A percentile compares a stretch with the other conserved stretches of the same genome.
phyloP scores from a whole-genome alignment of 2,329 filamentous ascomycete species.

The Chrysoporthe cubensis region DNA sequence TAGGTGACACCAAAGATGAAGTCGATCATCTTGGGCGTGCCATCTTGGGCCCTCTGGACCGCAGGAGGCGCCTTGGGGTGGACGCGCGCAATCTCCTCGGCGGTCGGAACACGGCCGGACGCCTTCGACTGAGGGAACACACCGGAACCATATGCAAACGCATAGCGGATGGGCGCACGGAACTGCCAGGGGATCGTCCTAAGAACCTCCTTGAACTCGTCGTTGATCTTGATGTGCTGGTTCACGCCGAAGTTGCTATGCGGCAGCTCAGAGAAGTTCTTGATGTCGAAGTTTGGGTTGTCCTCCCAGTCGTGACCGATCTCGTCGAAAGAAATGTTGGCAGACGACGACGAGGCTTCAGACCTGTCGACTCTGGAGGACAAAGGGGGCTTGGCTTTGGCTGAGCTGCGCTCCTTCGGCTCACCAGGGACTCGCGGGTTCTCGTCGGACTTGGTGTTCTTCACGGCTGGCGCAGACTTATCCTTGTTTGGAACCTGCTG shows the following conservation, averaged over 20 bases:
- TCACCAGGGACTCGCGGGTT: conserved; percentile 1
- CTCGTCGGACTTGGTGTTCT: conserved; percentile 2
- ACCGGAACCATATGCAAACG: conserved; percentile 95
- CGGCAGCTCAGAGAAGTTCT: conserved; percentile 75
- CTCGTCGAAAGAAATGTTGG: conserved; percentile 31
- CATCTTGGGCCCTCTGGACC: conserved; percentile 82
- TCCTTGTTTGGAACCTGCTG: conserved; percentile 17
- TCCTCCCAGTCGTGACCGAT: conserved; percentile 69
- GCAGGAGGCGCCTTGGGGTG: conserved; percentile 83
- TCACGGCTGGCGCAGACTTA: conserved; percentile 4
- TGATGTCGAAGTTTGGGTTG: conserved; percentile 71
- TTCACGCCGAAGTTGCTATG: conserved; percentile 88
- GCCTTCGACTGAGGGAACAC: conserved; percentile 79
- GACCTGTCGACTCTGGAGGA: conserved; percentile 33
- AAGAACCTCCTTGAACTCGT: conserved; percentile 90
- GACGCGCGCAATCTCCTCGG: conserved; percentile 63
- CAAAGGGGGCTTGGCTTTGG: background rate
- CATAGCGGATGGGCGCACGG: conserved; percentile 89
- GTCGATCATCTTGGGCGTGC: conserved; percentile 94
- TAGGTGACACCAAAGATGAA: conserved; percentile 97
- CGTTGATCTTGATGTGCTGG: conserved; percentile 94
- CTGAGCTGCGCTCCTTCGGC: conserved; percentile 8
- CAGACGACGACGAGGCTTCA: conserved; percentile 34
- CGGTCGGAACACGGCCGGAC: conserved; percentile 56
- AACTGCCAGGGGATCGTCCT: conserved; percentile 90